Evolutionary conservation across 306 rosid species (phyloP), one percentile per base, ranked within the genome.

Genomic region (Sicyos baderoa): DNA sequence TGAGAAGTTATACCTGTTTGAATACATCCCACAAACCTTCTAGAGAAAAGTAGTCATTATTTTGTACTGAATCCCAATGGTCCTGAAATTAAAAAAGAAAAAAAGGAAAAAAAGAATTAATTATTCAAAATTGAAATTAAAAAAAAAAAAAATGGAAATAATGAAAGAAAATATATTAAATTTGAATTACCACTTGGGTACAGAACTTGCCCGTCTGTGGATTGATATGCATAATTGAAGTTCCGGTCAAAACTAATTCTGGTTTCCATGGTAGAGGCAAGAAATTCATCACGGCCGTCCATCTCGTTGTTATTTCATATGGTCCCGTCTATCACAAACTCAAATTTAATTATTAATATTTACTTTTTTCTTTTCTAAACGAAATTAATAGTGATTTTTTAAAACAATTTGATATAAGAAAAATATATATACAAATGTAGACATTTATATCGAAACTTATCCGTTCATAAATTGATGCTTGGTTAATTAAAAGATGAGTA

Each of bases 201-300:
- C 88, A 85, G 48, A 93, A 89, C 82, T 86, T 93, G 66, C 98
- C 95, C 49, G 82, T 88, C 49, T 79, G 78, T 2, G 94, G 91
- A 79, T 89, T 88, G 72, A 93, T 75, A 10, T 90, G 87, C 96
- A 93, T 86, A 7, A 89, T 79, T 25, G 98, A 87, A 54, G 94
- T 93, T 66, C 97, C 94, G 0, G 91, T 88, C 66, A 93, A 87
- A 37, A 88, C 80, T 77, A 86, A 57, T 75, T 93, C 94, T 25
- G 96, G 98, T 81, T 88, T 89, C 98, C 98, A 89, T 1, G 98
- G 98, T 63, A 89, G 84, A 65, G 81, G 81, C 61, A 64, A 13
- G 79, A 93, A 89, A 61, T 72, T 89, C 98, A 89, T 88, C 37
- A 84, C 87, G 91, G 88, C 85, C 10, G 91, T 88, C 98, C 98